phyloP scores from a whole-genome alignment of 768 basidiomycete genomes.

The Chalciporus piperatus region DNA sequence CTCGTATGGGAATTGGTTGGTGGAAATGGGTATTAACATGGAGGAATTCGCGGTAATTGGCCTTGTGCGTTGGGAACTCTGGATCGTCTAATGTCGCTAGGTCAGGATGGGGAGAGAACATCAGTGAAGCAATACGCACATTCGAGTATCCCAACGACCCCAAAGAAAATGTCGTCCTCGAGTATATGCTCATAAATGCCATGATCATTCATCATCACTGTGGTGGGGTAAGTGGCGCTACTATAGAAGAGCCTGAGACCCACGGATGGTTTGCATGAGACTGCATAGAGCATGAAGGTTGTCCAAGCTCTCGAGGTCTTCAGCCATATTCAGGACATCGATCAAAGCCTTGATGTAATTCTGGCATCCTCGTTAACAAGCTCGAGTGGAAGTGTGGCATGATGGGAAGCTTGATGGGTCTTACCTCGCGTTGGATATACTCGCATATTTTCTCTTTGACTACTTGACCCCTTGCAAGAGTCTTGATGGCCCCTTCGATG shows the following conservation, averaged over 20 bases:
- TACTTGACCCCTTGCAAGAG: slow-evolving; percentile 64
- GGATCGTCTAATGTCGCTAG: slow-evolving; percentile 71
- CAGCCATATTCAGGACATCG: slow-evolving; percentile 81
- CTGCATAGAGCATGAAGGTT: slow-evolving; percentile 89
- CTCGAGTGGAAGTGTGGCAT: not conserved
- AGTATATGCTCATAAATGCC: slow-evolving; percentile 92
- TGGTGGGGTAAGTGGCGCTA: not conserved
- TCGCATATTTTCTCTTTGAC: slow-evolving; percentile 87
- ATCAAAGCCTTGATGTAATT: slow-evolving; percentile 87
- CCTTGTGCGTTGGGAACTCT: slow-evolving; percentile 95
- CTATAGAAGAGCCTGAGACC: slow-evolving; percentile 25
- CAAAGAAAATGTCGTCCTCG: slow-evolving; percentile 88
- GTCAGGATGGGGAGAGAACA: slow-evolving; percentile 10
- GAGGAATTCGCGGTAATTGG: slow-evolving; percentile 94
- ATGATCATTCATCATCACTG: slow-evolving; percentile 95
- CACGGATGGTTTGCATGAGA: slow-evolving; percentile 93
- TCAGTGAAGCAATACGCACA: slow-evolving; percentile 54
- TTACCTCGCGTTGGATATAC: slow-evolving; percentile 81
- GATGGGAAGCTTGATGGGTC: slow-evolving; percentile 19
- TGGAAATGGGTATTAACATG: slow-evolving; percentile 80
- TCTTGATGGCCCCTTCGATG: slow-evolving; percentile 76
- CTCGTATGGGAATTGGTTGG: slow-evolving; percentile 83
- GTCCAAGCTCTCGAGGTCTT: slow-evolving; percentile 88
- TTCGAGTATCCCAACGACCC: slow-evolving; percentile 95
- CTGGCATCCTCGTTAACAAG: slow-evolving; percentile 36